Evolutionary conservation across 805 yeast genomes (phyloP).

Genomic region (Saccharomycopsis sp.): DNA sequence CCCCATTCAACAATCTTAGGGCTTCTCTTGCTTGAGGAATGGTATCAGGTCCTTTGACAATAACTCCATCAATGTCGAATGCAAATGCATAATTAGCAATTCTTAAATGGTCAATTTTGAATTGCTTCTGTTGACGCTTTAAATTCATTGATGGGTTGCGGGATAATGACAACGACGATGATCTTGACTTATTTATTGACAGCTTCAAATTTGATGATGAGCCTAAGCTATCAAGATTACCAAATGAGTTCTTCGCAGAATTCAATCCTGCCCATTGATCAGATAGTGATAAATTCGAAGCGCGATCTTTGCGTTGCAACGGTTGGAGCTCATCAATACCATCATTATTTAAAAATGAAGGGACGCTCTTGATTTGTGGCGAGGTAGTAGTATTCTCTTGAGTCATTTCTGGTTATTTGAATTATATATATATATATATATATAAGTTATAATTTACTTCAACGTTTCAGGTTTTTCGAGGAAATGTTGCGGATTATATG

Average conservation of each 20-base stretch:
- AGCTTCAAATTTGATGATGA: conserved; percentile 1
- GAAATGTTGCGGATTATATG: too few species aligned
- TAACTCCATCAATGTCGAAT: conserved; percentile 89
- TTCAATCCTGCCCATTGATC: conserved; percentile 57
- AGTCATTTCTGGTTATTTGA: too few species aligned
- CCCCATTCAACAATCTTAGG: conserved; percentile 64
- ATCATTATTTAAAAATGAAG: conserved; percentile 61
- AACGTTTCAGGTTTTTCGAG: too few species aligned
- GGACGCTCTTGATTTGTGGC: conserved; percentile 18
- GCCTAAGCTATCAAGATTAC: conserved; percentile 10
- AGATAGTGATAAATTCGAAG: conserved; percentile 58
- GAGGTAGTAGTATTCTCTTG: conserved; percentile 3
- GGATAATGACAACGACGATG: conserved; percentile 25
- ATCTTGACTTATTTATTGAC: conserved; percentile 2
- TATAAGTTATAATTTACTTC: too few species aligned
- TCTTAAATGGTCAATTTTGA: conserved; percentile 59
- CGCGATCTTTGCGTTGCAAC: conserved; percentile 51
- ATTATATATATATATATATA: too few species aligned
- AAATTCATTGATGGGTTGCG: conserved; percentile 40
- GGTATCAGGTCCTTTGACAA: conserved; percentile 76
- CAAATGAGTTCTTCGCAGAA: conserved; percentile 24
- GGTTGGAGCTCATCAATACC: conserved; percentile 67
- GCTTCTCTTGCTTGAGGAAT: conserved; percentile 78
- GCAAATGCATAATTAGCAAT: conserved; percentile 84
- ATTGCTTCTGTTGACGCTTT: conserved; percentile 36